Conservation (phyloP, 2,329 filamentous ascomycete genomes). For the Aspergillus terreus region DNA sequence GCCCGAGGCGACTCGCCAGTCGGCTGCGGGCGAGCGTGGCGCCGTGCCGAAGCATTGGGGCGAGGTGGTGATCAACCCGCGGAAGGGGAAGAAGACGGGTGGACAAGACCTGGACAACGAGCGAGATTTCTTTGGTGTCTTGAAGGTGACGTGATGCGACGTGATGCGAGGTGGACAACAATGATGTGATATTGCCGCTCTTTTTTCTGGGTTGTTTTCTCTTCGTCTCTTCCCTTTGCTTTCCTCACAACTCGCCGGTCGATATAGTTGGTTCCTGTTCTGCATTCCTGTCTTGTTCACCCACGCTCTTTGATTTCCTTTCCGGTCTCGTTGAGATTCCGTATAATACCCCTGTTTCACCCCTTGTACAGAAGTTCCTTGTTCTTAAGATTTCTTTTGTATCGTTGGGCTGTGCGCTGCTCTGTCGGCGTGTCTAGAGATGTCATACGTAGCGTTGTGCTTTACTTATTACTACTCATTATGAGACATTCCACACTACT, state of each 20-base stretch:
- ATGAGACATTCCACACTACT: not conserved
- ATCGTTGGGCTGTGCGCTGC: not conserved
- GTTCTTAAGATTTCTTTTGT: not conserved
- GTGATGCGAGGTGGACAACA: slow-evolving; percentile 7
- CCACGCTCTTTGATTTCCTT: slow-evolving; percentile 2
- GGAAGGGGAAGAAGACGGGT: slow-evolving; percentile 29
- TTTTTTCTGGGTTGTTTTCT: slow-evolving; percentile 1
- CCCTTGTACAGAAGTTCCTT: not conserved
- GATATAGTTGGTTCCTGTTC: slow-evolving; percentile 1
- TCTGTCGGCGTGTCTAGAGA: not conserved
- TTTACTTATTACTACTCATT: not conserved
- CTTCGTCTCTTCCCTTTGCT: slow-evolving; percentile 9
- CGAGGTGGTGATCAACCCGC: slow-evolving; percentile 41
- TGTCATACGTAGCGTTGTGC: not conserved
- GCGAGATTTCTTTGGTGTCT: slow-evolving; percentile 39
- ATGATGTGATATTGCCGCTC: slow-evolving; percentile 10
- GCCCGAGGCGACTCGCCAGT: not conserved
- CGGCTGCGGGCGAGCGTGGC: slow-evolving; percentile 12
- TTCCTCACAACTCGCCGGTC: not conserved
- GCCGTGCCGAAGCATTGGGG: slow-evolving; percentile 42
- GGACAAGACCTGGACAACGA: slow-evolving; percentile 19
- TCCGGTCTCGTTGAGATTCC: slow-evolving; percentile 1
- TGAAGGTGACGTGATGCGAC: slow-evolving; percentile 27
- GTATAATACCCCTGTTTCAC: slow-evolving; percentile 11
- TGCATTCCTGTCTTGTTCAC: slow-evolving; percentile 1